Conservation (phyloP, 345 rosid genomes). For the Diplotaxis tenuifolia region DNA sequence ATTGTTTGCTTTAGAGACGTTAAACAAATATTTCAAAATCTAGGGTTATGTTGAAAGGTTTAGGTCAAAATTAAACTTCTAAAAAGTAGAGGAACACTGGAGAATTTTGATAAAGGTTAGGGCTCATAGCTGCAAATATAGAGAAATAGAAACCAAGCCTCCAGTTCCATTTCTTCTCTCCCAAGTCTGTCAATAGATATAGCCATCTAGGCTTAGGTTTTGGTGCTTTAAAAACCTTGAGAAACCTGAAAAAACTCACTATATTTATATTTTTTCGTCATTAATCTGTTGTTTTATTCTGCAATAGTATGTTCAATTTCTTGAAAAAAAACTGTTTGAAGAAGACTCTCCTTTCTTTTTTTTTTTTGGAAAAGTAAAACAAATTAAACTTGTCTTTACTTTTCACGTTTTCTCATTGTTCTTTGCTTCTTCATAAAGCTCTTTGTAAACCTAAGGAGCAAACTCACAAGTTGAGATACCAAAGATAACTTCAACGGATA, state of each 20-base stretch:
- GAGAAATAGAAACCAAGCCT: neutral
- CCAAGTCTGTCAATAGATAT: neutral
- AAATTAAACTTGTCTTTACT: neutral
- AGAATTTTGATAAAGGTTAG: neutral
- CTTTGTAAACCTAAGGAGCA: constrained; percentile 11
- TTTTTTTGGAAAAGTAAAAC: no score
- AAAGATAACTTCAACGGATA: constrained; percentile 16
- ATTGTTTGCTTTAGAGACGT: neutral
- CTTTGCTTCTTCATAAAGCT: constrained; percentile 33
- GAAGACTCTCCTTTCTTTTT: no score
- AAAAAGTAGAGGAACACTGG: no score
- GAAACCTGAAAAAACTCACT: neutral
- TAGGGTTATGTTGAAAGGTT: neutral
- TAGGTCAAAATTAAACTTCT: no score
- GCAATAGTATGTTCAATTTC: no score
- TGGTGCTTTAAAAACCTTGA: neutral
- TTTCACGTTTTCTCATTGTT: constrained; percentile 21
- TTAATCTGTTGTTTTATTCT: no score
- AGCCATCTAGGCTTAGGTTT: no score
- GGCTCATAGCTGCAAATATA: neutral
- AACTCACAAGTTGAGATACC: constrained; percentile 22
- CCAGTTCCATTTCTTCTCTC: neutral
- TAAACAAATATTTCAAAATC: neutral
- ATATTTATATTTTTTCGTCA: neutral
- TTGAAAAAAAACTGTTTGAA: constrained; percentile 1